Base-by-base conservation (phyloP, 106 monocot species). In the Acorus calamus region DNA sequence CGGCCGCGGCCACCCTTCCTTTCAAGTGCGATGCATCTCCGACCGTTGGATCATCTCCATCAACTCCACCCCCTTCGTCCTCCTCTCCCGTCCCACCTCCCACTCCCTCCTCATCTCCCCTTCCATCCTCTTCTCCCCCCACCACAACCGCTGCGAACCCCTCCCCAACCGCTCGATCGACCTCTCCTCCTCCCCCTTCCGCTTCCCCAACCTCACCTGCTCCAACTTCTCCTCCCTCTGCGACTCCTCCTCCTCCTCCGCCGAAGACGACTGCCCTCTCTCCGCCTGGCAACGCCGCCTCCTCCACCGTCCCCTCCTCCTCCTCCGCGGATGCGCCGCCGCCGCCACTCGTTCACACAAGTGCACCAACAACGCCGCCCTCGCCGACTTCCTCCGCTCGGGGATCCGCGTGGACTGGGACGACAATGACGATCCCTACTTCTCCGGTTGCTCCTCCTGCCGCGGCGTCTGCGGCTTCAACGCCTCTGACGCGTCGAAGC, bases 391-490 rank as follows among this genome's bases (percentile, higher is more conserved):
- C 56, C 71, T 78, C 42, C 41, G 11, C 42, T n/a, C 57, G 10
- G 81, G 83, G 2, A 56, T 88, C 8, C n/a, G 14, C 11, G 59
- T 84, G 0, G 47, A 62, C 11, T 89, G 81, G 78, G 55, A 79
- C 59, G 60, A 44, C 8, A 2, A 3, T 9, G 49, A 53, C 6
- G 89, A 82, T 49, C 59, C 64, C 8, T 85, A 85, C 76, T 79
- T 76, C 67, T 2, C 59, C 50, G 69, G 52, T 43, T 89, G 85
- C 67, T 57, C 67, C 9, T 5, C 42, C 12, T 85, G 82, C 59
- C 28, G 14, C 8, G 71, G 72, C 28, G 44, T 58, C 45, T 88
- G 88, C 53, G 84, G 81, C 4, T 84, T 73, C 84, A 79, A 88
- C 67, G 68, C 62, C 52, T 80, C 84, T 6, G 41, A 55, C 4